phyloP scores from a whole-genome alignment of 2,329 filamentous ascomycete genomes.

The Herpotrichia juniperi region DNA sequence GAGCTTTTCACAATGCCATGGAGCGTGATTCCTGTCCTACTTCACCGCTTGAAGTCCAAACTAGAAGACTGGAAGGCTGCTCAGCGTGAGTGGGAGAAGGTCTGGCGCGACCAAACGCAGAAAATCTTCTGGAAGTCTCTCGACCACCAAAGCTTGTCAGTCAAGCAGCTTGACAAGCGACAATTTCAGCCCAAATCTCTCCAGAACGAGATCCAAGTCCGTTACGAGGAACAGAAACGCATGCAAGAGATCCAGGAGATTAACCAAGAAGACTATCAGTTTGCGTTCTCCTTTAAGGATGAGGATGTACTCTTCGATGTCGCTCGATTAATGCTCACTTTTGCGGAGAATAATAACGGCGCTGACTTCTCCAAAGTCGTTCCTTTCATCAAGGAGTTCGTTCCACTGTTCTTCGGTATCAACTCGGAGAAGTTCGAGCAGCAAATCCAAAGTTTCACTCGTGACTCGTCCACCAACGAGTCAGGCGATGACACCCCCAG shows the following conservation, averaged over 20 bases:
- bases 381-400: slow-evolving; percentile 57
- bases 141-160: slow-evolving; percentile 92
- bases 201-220: slow-evolving; percentile 87
- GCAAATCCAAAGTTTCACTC: slow-evolving; percentile 60
- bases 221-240: slow-evolving; percentile 87
- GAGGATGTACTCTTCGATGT: slow-evolving; percentile 59
- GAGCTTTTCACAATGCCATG: slow-evolving; percentile 86
- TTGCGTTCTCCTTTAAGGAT: slow-evolving; percentile 72
- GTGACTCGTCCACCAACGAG: slow-evolving; percentile 53
- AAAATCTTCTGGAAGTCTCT: slow-evolving; percentile 95
- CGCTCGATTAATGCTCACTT: slow-evolving; percentile 52
- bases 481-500: slow-evolving; percentile 68
- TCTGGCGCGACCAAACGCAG: slow-evolving; percentile 95
- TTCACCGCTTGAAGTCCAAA: slow-evolving; percentile 91
- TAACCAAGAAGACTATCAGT: slow-evolving; percentile 72
- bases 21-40: slow-evolving; percentile 84
- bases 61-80: slow-evolving; percentile 98
- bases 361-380: slow-evolving; percentile 53
- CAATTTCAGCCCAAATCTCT: slow-evolving; percentile 89
- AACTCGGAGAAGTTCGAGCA: slow-evolving; percentile 65
- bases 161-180: slow-evolving; percentile 88
- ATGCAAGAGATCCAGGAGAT: slow-evolving; percentile 65
- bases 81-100: slow-evolving; percentile 97
- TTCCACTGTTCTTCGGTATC: slow-evolving; percentile 58
- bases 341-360: slow-evolving; percentile 49